Evolutionary conservation across 2,329 filamentous ascomycete species (phyloP), one percentile per base, ranked within the genome.

Genomic region (Alternaria metachromatica): DNA sequence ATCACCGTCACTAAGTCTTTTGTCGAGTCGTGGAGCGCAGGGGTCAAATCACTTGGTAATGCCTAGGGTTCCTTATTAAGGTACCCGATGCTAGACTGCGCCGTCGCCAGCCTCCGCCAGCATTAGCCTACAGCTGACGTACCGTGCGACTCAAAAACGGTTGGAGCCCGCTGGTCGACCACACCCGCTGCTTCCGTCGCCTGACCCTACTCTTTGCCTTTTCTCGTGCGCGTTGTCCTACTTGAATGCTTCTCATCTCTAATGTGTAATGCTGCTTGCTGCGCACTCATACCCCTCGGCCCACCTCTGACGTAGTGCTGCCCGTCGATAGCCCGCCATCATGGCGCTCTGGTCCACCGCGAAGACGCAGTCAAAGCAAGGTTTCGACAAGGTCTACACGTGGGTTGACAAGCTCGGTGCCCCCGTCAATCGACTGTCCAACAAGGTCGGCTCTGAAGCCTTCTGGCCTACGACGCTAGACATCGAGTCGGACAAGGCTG

Each of bases 401-500:
- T 85, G 86, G 70, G 84, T 89, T 54, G 89, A 92, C 80, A 91
- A 91, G 76, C 83, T 91, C 11, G 91, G 92, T 63, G 85, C 87
- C 2, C 93, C 93, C 3, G 89, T 97, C 75, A 97, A 97, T 77
- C 89, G 86, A 63, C 80, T 97, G 21, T 92, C 90, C 15, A 93
- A 96, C 81, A 93, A 91, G 80, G 84, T 97, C 41, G 93, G 93
- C 62, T 87, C 86, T 28, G 93, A 96, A 78, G 89, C 91, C 23
- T 95, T 95, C 75, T 96, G 92, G 92, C 93, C 93, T 4, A 91
- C 92, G 30, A 91, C 90, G 1, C 84, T 97, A 55, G 94, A 97
- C 78, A 90, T 91, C 71, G 94, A 97, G 84, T 92, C 91, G 80
- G 93, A 97, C 81, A 97, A 97, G 82, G 92, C 94, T 50, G 93